Conservation (phyloP, 1,139 yeast genomes). For the Suhomyces taliae region DNA sequence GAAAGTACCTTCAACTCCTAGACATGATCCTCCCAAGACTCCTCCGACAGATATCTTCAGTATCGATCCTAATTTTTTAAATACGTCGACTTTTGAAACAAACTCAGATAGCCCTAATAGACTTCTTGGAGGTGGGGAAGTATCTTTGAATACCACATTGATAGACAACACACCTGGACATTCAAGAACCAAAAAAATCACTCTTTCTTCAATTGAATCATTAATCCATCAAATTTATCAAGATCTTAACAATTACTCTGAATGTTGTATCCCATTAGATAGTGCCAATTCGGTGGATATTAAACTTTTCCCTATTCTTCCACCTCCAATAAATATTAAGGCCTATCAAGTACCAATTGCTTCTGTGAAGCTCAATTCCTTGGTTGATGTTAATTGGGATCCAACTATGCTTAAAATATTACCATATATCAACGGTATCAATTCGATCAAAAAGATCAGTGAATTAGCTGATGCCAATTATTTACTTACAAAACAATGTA, state of each 20-base stretch:
- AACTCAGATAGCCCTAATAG: background rate
- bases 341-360: slow-evolving; percentile 87
- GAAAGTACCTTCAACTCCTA: background rate
- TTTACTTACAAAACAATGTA: slow-evolving; percentile 75
- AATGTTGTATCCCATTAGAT: slow-evolving; percentile 92
- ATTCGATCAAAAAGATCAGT: slow-evolving; percentile 76
- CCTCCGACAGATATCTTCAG: slow-evolving; percentile 7
- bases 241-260: slow-evolving; percentile 92
- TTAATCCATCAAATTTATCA: slow-evolving; percentile 86
- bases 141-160: slow-evolving; percentile 1
- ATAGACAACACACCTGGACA: slow-evolving; percentile 39
- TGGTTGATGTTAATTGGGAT: slow-evolving; percentile 94
- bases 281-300: slow-evolving; percentile 88
- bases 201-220: slow-evolving; percentile 67
- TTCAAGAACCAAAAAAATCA: slow-evolving; percentile 40
- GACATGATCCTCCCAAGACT: background rate
- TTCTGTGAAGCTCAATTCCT: slow-evolving; percentile 65
- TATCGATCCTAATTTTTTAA: slow-evolving; percentile 9
- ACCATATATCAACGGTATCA: slow-evolving; percentile 85
- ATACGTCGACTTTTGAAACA: background rate
- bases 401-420: slow-evolving; percentile 90
- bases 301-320: slow-evolving; percentile 81
- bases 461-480: slow-evolving; percentile 81
- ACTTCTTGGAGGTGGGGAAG: slow-evolving; percentile 3
- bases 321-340: slow-evolving; percentile 76